phyloP scores from a whole-genome alignment of 1,139 yeast genomes.

The Meyerozyma athensensis region DNA sequence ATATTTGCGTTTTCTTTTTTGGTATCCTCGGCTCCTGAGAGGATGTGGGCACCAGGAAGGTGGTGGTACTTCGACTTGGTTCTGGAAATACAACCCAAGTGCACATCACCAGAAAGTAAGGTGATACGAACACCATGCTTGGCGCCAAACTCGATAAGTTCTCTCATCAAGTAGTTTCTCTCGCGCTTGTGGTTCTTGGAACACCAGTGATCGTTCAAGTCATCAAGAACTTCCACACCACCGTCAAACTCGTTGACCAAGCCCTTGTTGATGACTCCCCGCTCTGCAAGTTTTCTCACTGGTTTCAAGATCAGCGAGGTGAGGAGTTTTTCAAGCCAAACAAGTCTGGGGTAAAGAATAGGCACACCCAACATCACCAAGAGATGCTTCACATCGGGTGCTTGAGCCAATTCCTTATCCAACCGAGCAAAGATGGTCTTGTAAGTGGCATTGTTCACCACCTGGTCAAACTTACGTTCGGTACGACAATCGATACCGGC shows the following conservation, averaged over 20 bases:
- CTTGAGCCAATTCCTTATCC: conserved; percentile 45
- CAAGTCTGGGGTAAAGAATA: conserved; percentile 86
- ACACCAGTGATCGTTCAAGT: conserved; percentile 96
- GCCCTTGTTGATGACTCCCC: conserved; percentile 62
- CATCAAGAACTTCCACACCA: conserved; percentile 83
- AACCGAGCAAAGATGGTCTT: conserved; percentile 56
- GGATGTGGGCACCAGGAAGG: conserved; percentile 25
- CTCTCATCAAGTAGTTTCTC: conserved; percentile 57
- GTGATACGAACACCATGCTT: conserved; percentile 67
- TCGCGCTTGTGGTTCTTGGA: conserved; percentile 77
- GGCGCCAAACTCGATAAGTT: conserved; percentile 61
- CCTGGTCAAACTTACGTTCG: conserved; percentile 63
- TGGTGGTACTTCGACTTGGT: conserved; percentile 57
- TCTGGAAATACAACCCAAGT: conserved; percentile 79
- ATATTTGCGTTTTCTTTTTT: conserved; percentile 35
- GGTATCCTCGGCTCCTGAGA: conserved; percentile 21
- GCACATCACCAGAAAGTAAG: conserved; percentile 89
- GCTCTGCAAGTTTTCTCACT: conserved; percentile 59
- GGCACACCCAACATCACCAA: conserved; percentile 90
- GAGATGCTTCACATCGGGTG: conserved; percentile 65
- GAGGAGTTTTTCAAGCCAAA: conserved; percentile 77
- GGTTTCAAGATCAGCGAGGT: conserved; percentile 63
- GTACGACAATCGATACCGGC: conserved; percentile 90
- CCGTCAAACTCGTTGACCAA: conserved; percentile 90
- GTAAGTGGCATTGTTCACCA: conserved; percentile 58